Conservation (phyloP, 129 eudicot genomes). For the Saposhnikovia divaricata region DNA sequence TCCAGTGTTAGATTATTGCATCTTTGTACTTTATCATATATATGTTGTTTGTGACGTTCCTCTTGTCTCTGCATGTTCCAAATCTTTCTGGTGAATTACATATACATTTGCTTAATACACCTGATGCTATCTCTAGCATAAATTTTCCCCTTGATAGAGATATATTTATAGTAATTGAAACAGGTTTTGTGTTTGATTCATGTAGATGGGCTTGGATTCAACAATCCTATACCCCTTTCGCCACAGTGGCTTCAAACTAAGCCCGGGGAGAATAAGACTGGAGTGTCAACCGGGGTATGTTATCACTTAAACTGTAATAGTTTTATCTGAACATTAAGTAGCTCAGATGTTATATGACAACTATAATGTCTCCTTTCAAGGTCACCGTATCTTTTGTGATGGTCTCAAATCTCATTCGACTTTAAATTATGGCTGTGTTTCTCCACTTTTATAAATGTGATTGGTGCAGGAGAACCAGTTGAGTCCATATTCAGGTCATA, state of each 20-base stretch:
- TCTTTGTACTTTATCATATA: too few species aligned
- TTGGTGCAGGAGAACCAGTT: conserved; percentile 47
- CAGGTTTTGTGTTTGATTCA: conserved; percentile 6
- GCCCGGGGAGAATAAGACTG: conserved; percentile 73
- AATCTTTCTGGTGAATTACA: neutral
- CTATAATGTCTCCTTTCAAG: too few species aligned
- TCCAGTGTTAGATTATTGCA: too few species aligned
- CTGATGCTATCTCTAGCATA: neutral
- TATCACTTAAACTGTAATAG: neutral
- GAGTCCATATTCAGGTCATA: conserved; percentile 34
- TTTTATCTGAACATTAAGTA: neutral
- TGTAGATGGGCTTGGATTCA: conserved; percentile 68
- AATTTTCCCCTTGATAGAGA: neutral
- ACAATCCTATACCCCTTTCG: conserved; percentile 84
- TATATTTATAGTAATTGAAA: neutral
- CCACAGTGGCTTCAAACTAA: conserved; percentile 98
- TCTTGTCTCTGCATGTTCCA: neutral
- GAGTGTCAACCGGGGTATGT: conserved; percentile 58
- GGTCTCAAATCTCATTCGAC: neutral
- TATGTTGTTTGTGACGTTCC: neutral
- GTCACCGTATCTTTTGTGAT: neutral
- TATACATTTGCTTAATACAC: neutral
- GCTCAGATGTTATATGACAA: neutral
- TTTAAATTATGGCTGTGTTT: neutral
- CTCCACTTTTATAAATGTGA: neutral